Base-by-base conservation (phyloP, 208 protist species). In the Crithidia thermophila region DNA sequence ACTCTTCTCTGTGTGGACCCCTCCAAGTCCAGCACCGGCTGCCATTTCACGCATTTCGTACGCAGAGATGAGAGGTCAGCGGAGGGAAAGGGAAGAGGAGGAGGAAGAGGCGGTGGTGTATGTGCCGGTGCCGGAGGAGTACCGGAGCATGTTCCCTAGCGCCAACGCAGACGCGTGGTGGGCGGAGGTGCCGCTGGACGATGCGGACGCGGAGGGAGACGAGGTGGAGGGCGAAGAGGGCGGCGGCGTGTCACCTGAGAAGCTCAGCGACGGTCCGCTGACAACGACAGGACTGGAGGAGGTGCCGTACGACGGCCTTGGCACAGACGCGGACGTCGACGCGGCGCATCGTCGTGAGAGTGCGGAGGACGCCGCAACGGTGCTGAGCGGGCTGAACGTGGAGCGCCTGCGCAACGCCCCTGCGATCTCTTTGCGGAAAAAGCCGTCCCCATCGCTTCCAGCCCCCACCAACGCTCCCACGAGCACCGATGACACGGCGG, bases 111-210 rank as follows among this genome's bases (percentile, higher is more conserved):
- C 62, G 13, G 69, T 50, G 21, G 56, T 50, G 31, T 59, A 67
- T 43, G 39, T 59, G n/a, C 49, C 36, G 14, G n/a, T 60, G 16
- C 36, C 72, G 20, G 34, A n/a, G 0, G 63, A 65, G 16, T 66
- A 73, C 45, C 59, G 51, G 27, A 55, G 43, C 20, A 27, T 20
- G 1, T 27, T 50, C 23, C 10, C 34, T 0, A 43, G 28, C 1
- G 43, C 23, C 9, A 50, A 58, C 20, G 69, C 63, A 18, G 75
- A 78, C 42, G 55, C 61, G 47, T 87, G 81, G 85, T 63, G 77
- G 23, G 85, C 81, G 33, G 60, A 75, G 34, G 56, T 87, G 42
- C 57, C 84, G 16, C 42, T 90, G 27, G 81, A 87, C 39, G 69
- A 77, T 20, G 72, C n/a, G 11, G 57, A 25, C 43, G 28, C 40